Percentiles rank a stretch among this genome's conserved stretches.
Conservation (phyloP, 495 filamentous ascomycete species). For the Annulohypoxylon nitens region DNA sequence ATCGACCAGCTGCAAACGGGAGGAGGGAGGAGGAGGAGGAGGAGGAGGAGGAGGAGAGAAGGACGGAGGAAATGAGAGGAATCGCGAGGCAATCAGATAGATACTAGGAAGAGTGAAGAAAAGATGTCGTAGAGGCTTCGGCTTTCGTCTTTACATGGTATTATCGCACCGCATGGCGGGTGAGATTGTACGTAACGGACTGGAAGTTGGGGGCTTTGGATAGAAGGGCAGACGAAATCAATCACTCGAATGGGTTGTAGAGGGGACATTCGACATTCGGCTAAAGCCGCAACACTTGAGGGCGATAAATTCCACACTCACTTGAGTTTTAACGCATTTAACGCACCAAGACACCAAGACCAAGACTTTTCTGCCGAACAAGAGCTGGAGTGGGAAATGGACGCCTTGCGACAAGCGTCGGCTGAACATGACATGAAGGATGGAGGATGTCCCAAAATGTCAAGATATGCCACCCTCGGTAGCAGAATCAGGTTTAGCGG, state of each 20-base stretch:
- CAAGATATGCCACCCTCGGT: constrained; percentile 46
- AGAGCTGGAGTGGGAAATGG: constrained; percentile 28
- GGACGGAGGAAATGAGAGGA: constrained; percentile 5
- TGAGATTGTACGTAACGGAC: constrained; percentile 22
- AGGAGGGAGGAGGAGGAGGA: neutral
- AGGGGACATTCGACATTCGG: constrained; percentile 21
- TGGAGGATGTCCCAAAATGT: constrained; percentile 43
- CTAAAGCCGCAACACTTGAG: constrained; percentile 19
- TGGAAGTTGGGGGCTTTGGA: constrained; percentile 9
- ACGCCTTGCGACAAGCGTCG: constrained; percentile 29
- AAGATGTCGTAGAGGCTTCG: constrained; percentile 26
- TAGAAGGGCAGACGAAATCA: constrained; percentile 6
- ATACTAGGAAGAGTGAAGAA: constrained; percentile 20
- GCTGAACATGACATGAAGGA: constrained; percentile 44
- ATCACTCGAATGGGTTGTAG: constrained; percentile 37
- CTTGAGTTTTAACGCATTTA: constrained; percentile 36
- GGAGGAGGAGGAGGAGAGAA: neutral
- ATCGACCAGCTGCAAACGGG: constrained; percentile 32
- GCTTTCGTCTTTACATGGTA: constrained; percentile 37
- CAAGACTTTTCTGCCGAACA: constrained; percentile 29
- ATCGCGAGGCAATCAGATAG: constrained; percentile 17
- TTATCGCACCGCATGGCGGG: constrained; percentile 39
- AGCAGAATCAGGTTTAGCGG: constrained; percentile 49
- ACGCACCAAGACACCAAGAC: neutral
- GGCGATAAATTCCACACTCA: constrained; percentile 32